phyloP scores from a whole-genome alignment of 257 asterid species.

The Ligustrum vulgare region DNA sequence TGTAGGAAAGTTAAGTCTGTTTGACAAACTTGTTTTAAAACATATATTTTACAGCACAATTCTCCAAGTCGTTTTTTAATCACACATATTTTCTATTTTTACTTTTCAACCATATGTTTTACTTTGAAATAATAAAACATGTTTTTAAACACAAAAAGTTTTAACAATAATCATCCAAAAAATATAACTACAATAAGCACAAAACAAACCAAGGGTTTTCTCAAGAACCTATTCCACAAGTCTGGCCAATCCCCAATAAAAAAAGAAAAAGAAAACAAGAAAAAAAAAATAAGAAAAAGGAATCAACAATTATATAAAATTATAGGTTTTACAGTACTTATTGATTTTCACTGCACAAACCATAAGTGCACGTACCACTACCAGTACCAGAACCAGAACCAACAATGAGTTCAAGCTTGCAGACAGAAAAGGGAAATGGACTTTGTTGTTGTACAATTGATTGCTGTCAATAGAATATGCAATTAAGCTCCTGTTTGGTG shows the following conservation, averaged over 20 bases:
- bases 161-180: neutral
- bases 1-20: neutral
- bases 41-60: too few relatives aligned
- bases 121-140: too few relatives aligned
- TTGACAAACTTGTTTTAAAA: too few relatives aligned
- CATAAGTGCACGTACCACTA: constrained; percentile 52
- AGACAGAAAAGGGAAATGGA: too few relatives aligned
- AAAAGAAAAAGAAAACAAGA: neutral
- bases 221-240: too few relatives aligned
- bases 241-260: neutral
- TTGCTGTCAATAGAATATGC: constrained; percentile 1
- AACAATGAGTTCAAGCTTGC: constrained; percentile 72
- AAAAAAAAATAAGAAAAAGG: too few relatives aligned
- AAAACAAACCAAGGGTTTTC: neutral
- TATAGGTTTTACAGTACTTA: too few relatives aligned
- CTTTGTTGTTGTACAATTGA: constrained; percentile 16
- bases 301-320: neutral
- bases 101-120: too few relatives aligned
- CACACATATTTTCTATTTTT: too few relatives aligned
- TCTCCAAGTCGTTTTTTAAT: too few relatives aligned
- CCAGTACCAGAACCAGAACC: constrained; percentile 81
- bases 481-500: too few relatives aligned
- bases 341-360: neutral
- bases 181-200: neutral
- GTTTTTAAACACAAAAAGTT: too few relatives aligned